Evolutionary conservation across 2,329 filamentous ascomycete genomes (phyloP).

Genomic region (Chrysosporium queenslandicum): DNA sequence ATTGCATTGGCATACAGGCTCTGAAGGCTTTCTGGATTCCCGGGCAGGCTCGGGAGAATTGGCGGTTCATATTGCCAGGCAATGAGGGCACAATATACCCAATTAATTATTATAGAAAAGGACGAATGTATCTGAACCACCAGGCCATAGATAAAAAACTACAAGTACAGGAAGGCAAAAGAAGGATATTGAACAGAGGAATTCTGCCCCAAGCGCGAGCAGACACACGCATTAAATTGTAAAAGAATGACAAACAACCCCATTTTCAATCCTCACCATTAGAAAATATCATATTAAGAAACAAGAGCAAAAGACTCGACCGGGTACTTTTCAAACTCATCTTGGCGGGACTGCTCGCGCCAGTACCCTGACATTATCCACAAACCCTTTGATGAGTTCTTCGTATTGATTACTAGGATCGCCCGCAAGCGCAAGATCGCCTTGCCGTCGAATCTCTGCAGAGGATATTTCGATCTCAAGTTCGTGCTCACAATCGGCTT

Average conservation of each 20-base stretch:
- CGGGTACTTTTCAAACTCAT: neutral
- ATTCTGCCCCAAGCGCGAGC: too few species aligned
- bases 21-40: neutral
- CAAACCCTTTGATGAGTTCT: constrained; percentile 39
- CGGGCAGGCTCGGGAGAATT: too few species aligned
- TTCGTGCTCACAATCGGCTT: constrained; percentile 30
- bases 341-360: constrained; percentile 31
- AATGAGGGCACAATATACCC: too few species aligned
- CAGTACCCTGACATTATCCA: constrained; percentile 41
- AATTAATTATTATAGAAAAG: neutral
- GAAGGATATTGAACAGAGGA: neutral
- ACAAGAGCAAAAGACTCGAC: neutral
- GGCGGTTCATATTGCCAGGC: too few species aligned
- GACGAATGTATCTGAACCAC: neutral
- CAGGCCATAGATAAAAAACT: neutral
- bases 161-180: neutral
- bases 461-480: constrained; percentile 42
- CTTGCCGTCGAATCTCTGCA: constrained; percentile 37
- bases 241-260: too few species aligned
- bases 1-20: neutral
- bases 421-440: constrained; percentile 32
- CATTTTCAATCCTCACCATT: neutral
- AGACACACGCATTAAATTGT: too few species aligned
- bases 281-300: neutral
- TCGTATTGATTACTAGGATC: constrained; percentile 37